Percentiles rank a stretch among this genome's conserved stretches.
Conservation (phyloP, 176 grass and related monocot genomes). For the Triticum dicoccoides region DNA sequence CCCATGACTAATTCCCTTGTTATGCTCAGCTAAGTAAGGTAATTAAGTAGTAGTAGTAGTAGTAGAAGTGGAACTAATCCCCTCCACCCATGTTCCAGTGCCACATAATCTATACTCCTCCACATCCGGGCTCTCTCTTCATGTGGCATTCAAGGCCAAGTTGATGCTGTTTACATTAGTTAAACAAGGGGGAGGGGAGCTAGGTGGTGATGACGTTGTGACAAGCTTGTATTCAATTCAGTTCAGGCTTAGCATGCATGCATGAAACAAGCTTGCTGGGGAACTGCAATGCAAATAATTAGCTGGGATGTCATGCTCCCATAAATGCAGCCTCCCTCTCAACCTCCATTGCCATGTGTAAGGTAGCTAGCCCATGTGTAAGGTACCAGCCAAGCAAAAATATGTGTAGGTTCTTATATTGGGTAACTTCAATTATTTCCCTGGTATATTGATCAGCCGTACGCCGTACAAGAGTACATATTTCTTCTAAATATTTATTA, state of each 20-base stretch:
- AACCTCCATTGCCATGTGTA: conserved; percentile 2
- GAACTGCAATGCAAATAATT: conserved; percentile 5
- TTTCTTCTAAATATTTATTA: neutral
- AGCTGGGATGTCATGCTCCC: conserved; percentile 3
- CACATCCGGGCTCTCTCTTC: conserved; percentile 27
- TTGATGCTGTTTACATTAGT: conserved; percentile 33
- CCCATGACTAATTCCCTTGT: neutral
- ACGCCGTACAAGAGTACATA: neutral
- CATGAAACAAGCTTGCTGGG: conserved; percentile 12
- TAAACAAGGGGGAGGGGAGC: neutral
- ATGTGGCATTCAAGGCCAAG: conserved; percentile 59
- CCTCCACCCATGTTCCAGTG: neutral
- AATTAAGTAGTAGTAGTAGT: neutral
- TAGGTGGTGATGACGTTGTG: conserved; percentile 2
- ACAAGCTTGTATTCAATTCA: conserved; percentile 11
- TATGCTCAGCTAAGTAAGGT: neutral
- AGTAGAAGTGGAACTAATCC: neutral
- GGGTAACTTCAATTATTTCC: neutral
- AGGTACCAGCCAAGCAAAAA: neutral
- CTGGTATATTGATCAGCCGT: neutral
- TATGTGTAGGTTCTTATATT: neutral
- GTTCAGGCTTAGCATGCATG: neutral
- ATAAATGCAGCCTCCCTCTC: neutral
- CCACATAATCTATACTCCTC: conserved; percentile 10
- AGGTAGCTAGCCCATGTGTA: neutral